These are phyloP conservation scores for Lachnellula occidentalis DNA, from an alignment of 2,329 filamentous ascomycete genomes.

Conservation along the genomic window DNA sequence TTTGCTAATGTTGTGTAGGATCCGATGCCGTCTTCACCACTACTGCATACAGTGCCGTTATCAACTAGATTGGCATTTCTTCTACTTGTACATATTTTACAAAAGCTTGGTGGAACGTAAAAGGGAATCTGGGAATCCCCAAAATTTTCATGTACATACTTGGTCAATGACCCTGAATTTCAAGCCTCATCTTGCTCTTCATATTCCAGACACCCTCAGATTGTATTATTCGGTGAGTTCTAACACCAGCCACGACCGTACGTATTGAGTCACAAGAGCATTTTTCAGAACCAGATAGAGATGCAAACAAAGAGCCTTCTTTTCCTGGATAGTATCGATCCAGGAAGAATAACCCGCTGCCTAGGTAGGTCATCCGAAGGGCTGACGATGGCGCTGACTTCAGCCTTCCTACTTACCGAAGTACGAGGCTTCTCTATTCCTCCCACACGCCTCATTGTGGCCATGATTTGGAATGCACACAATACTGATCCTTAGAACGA, in stretches of 20 bases:
- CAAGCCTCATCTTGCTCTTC: not conserved
- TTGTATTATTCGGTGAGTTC: not conserved
- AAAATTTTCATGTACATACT: not conserved
- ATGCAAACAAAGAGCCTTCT: not conserved
- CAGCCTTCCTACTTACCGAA: not conserved
- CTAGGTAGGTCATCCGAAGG: not conserved
- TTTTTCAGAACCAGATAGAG: not conserved
- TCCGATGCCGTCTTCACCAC: constrained; percentile 39
- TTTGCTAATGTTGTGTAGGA: constrained; percentile 11
- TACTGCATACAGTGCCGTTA: constrained; percentile 28
- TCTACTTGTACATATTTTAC: not conserved
- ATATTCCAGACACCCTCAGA: not conserved
- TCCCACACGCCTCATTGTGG: not conserved
- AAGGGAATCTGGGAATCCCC: not conserved
- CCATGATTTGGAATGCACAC: not conserved
- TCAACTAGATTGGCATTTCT: constrained; percentile 1
- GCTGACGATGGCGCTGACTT: not conserved
- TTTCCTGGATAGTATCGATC: not conserved
- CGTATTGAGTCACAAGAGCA: not conserved
- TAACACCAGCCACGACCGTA: not conserved
- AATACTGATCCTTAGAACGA: not conserved
- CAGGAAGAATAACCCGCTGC: not conserved
- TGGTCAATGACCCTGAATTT: not conserved
- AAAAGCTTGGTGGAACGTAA: not conserved
- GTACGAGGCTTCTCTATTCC: not conserved